Conservation (phyloP, 495 filamentous ascomycete genomes). For the Penicillium riverlandense region DNA sequence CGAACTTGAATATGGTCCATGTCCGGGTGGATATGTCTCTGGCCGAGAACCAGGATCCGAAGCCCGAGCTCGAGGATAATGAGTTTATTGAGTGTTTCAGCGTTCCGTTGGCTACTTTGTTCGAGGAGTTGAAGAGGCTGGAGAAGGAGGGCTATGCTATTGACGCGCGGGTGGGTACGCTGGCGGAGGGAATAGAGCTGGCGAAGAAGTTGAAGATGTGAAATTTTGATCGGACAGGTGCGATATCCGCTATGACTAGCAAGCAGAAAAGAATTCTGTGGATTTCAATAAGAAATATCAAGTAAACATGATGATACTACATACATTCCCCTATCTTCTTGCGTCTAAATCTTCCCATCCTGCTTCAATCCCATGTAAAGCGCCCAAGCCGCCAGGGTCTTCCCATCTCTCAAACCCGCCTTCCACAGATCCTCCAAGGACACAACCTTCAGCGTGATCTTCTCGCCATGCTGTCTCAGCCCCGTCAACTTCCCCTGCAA, state of each 20-base stretch:
- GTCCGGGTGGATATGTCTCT: slow-evolving; percentile 67
- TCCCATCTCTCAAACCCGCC: slow-evolving; percentile 68
- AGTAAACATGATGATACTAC: background rate
- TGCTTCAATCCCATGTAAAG: slow-evolving; percentile 65
- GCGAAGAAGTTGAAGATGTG: slow-evolving; percentile 49
- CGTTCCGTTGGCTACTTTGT: slow-evolving; percentile 57
- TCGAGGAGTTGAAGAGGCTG: slow-evolving; percentile 56
- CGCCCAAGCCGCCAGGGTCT: slow-evolving; percentile 70
- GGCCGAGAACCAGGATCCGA: slow-evolving; percentile 60
- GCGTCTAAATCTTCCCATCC: slow-evolving; percentile 51
- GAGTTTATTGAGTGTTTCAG: slow-evolving; percentile 86
- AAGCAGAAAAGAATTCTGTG: background rate
- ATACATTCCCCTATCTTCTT: background rate
- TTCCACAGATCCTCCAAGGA: slow-evolving; percentile 68
- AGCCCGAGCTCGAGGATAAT: slow-evolving; percentile 73
- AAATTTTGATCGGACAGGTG: background rate
- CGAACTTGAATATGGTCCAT: slow-evolving; percentile 76
- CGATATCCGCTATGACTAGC: background rate
- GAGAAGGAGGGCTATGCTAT: slow-evolving; percentile 74
- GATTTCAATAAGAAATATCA: background rate
- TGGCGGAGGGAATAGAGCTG: slow-evolving; percentile 81
- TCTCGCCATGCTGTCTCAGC: slow-evolving; percentile 70
- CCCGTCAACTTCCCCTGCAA: slow-evolving; percentile 75
- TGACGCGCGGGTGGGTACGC: slow-evolving; percentile 74
- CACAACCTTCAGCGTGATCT: slow-evolving; percentile 72